phyloP scores from a whole-genome alignment of 257 asterid species.

The Fraxinus americana region DNA sequence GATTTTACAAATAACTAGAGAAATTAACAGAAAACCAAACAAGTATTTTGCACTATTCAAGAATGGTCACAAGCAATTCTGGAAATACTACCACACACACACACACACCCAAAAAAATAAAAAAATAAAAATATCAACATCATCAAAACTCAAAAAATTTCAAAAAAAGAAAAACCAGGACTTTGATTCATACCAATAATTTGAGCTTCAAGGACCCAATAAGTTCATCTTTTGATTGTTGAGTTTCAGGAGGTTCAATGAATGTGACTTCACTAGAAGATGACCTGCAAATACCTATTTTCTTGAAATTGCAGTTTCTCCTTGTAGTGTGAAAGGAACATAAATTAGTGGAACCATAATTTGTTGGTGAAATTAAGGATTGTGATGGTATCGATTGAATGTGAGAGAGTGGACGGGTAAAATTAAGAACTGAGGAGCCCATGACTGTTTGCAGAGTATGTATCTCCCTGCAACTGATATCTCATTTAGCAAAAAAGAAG shows the following conservation, averaged over 20 bases:
- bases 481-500: too few species aligned
- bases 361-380: constrained; percentile 24
- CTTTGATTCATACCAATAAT: too few species aligned
- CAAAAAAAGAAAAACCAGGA: too few species aligned
- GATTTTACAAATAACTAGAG: neutral
- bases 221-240: constrained; percentile 27
- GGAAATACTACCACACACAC: neutral
- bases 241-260: constrained; percentile 24
- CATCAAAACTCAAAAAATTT: too few species aligned
- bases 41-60: neutral
- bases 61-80: neutral
- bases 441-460: constrained; percentile 26
- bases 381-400: constrained; percentile 25
- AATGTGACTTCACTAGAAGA: constrained; percentile 41
- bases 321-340: constrained; percentile 28
- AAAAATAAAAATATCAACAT: too few species aligned
- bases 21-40: neutral
- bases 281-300: constrained; percentile 39
- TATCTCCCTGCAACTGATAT: too few species aligned
- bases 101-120: neutral
- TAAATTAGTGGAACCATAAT: neutral
- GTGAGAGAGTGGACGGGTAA: constrained; percentile 44
- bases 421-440: constrained; percentile 59
- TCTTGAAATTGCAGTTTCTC: constrained; percentile 25
- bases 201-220: too few species aligned